A percentile compares a stretch with the other conserved stretches of the same genome.
Evolutionary conservation across 164 flowering plant genomes (phyloP).

Genomic region (Dillenia suffruticosa): DNA sequence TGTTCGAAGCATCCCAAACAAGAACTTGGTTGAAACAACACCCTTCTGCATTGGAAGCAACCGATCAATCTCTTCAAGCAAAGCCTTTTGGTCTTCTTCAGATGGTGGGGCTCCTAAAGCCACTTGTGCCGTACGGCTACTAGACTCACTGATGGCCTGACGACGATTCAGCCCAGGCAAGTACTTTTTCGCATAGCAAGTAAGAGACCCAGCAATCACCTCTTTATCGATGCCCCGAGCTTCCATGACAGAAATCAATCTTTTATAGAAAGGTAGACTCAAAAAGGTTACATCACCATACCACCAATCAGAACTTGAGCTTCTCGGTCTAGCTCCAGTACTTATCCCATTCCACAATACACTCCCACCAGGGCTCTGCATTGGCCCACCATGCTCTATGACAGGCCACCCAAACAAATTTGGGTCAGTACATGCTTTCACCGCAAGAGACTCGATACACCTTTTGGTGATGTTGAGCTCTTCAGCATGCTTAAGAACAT

Average conservation of each 20-base stretch:
- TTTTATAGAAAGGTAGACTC: constrained; percentile 67
- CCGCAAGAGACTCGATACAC: constrained; percentile 75
- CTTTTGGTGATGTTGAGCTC: constrained; percentile 59
- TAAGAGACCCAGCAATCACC: constrained; percentile 68
- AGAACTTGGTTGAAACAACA: constrained; percentile 58
- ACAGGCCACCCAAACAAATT: constrained; percentile 88
- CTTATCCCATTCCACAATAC: constrained; percentile 95
- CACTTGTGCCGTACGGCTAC: constrained; percentile 34
- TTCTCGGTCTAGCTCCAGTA: constrained; percentile 80
- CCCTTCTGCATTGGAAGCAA: constrained; percentile 76
- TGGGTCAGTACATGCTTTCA: constrained; percentile 78
- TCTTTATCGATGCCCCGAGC: constrained; percentile 72
- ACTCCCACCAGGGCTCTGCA: constrained; percentile 96
- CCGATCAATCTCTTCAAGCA: constrained; percentile 78
- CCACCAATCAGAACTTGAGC: constrained; percentile 88
- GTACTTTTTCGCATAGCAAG: constrained; percentile 63
- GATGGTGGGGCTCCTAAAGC: constrained; percentile 34
- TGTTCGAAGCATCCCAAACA: constrained; percentile 75
- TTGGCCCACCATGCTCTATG: constrained; percentile 68
- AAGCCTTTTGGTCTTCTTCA: constrained; percentile 73
- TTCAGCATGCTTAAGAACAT: constrained; percentile 72
- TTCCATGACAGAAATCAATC: constrained; percentile 72
- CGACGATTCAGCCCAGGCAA: constrained; percentile 80
- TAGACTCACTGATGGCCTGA: constrained; percentile 41
- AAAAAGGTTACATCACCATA: constrained; percentile 77